Conservation (phyloP, 495 filamentous ascomycete genomes). For the Aspergillus sparsus region DNA sequence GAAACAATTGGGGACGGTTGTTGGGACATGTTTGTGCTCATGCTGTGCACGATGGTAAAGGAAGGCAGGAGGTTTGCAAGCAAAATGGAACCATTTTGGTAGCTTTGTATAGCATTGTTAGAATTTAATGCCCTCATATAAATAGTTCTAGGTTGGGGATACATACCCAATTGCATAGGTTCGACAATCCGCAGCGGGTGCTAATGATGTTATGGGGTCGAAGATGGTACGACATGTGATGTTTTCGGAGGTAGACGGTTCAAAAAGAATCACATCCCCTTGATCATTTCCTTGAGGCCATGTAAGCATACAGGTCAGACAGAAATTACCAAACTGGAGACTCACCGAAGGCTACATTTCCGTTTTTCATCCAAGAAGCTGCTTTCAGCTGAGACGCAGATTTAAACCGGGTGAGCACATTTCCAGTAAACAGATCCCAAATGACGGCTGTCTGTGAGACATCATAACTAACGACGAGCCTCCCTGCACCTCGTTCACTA, state of each 20-base stretch:
- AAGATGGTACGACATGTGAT: constrained; percentile 90
- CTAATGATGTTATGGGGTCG: constrained; percentile 88
- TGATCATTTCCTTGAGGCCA: constrained; percentile 70
- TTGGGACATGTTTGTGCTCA: constrained; percentile 65
- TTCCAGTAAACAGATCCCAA: constrained; percentile 93
- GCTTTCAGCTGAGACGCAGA: constrained; percentile 84
- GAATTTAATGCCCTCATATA: background rate
- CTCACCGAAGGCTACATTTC: constrained; percentile 92
- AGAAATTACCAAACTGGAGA: background rate
- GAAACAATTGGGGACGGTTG: constrained; percentile 84
- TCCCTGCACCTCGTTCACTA: constrained; percentile 81
- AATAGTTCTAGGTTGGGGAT: background rate
- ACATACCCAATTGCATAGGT: constrained; percentile 93
- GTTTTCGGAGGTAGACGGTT: constrained; percentile 90
- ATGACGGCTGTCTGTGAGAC: constrained; percentile 88
- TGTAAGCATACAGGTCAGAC: constrained; percentile 9
- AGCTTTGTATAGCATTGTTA: constrained; percentile 51
- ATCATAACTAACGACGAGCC: constrained; percentile 92
- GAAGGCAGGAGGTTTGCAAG: constrained; percentile 85
- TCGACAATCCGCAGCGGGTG: constrained; percentile 87
- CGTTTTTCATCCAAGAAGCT: constrained; percentile 95
- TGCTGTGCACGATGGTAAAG: constrained; percentile 92
- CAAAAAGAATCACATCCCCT: constrained; percentile 93
- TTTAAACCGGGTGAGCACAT: constrained; percentile 84
- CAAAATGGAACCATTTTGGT: constrained; percentile 92